Evolutionary conservation across 2,329 filamentous ascomycete genomes (phyloP), one percentile per base, ranked within the genome.

Genomic region (Colletotrichum truncatum): DNA sequence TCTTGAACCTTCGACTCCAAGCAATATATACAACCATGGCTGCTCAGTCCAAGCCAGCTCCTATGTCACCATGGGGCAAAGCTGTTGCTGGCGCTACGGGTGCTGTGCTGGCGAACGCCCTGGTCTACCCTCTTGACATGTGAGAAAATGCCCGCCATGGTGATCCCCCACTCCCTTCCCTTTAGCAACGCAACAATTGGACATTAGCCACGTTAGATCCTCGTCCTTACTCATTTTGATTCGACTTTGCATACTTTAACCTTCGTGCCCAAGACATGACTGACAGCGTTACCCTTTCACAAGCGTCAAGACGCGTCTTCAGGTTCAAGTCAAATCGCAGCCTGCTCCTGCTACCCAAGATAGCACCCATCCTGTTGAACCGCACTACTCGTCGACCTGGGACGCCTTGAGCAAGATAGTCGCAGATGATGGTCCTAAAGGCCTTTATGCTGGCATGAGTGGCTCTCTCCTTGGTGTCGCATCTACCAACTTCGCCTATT

Each of bases 401-500:
- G 93, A 99, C 79, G 96, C 96, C 28, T 90, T 99, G 69, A 85
- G 84, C 66, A 94, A 93, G 75, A 98, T 99, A 70, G 80, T 92
- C 34, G 87, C 89, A 61, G 89, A 88, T 56, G 96, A 99, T 71
- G 96, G 96, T 30, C 61, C 96, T 8, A 73, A 83, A 48, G 96
- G 96, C 6, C 87, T 99, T 7, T 99, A 99, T 74, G 89, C 92
- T 55, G 96, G 96, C 66, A 94, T 99, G 77, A 86, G 89, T 66
- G 94, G 95, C 53, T 89, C 94, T 4, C 84, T 99, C 16, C 82
- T 98, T 54, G 96, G 96, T 57, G 96, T 99, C 34, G 95, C 94
- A 2, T 98, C 94, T 25, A 98, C 95, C 55, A 99, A 99, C 79
- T 99, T 99, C 76, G 96, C 96, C 73, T 99, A 99, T 81, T 99